A percentile compares a stretch with the other conserved stretches of the same genome.
Evolutionary conservation across 208 protist genomes (phyloP).

Genomic region (Wallacemonas sp.): DNA sequence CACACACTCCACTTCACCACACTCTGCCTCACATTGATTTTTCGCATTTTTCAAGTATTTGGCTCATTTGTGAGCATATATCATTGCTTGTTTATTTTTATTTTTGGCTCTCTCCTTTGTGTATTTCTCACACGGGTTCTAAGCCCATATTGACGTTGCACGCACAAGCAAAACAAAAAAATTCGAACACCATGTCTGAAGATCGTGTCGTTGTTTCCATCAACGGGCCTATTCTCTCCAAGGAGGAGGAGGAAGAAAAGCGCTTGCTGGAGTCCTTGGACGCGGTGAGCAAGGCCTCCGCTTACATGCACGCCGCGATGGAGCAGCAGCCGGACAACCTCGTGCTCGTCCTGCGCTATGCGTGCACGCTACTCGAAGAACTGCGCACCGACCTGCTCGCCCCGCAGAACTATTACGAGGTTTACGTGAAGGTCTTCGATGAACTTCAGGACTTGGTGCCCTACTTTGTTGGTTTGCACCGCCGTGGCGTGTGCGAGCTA

Average conservation of each 20-base stretch:
- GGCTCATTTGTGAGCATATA: too few species aligned
- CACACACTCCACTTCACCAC: not conserved
- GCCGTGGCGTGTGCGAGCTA: conserved; percentile 33
- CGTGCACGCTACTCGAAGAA: conserved; percentile 93
- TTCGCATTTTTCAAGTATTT: too few species aligned
- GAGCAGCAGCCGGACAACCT: conserved; percentile 57
- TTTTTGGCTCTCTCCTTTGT: not conserved
- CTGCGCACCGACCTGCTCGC: conserved; percentile 93
- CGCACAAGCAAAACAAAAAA: conserved; percentile 2
- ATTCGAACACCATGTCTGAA: not conserved
- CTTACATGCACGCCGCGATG: conserved; percentile 41
- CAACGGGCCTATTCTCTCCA: conserved; percentile 54
- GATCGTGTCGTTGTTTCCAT: conserved; percentile 44
- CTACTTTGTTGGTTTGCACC: conserved; percentile 88
- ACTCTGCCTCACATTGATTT: too few species aligned
- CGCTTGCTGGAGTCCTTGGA: conserved; percentile 78
- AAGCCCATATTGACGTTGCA: not conserved
- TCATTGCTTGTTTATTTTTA: too few species aligned
- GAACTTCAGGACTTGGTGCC: conserved; percentile 87
- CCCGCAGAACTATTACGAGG: conserved; percentile 98
- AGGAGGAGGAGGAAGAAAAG: conserved; percentile 92
- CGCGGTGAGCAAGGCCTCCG: conserved; percentile 67
- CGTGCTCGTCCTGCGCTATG: conserved; percentile 87
- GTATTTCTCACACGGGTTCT: not conserved
- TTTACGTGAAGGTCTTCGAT: conserved; percentile 95